Conservation (phyloP, 148 eudicot species). For the Vaccinium myrtillus region DNA sequence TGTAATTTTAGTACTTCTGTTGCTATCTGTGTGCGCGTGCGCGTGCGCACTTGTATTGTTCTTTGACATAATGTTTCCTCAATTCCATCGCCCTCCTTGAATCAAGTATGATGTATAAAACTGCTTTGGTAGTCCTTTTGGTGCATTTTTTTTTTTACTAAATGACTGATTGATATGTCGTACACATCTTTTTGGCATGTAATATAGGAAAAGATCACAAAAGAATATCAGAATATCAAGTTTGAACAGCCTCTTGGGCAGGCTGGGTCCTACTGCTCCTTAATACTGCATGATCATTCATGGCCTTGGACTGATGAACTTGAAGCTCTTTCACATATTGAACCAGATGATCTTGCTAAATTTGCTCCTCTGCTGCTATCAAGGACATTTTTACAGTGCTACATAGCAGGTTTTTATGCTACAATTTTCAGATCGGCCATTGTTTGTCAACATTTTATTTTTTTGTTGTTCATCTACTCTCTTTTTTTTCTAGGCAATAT, state of each 20-base stretch:
- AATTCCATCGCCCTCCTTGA: background rate
- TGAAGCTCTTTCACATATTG: slow-evolving; percentile 64
- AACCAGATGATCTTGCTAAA: slow-evolving; percentile 49
- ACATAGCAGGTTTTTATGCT: slow-evolving; percentile 56
- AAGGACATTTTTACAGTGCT: slow-evolving; percentile 69
- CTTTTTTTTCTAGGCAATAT: slow-evolving; percentile 48
- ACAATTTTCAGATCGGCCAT: background rate
- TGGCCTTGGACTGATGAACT: slow-evolving; percentile 86
- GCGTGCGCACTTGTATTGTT: background rate
- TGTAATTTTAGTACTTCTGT: background rate
- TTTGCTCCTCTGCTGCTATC: slow-evolving; percentile 68
- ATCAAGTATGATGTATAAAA: background rate
- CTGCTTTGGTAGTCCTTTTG: background rate
- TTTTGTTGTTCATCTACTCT: background rate
- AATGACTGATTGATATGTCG: background rate
- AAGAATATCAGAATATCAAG: slow-evolving; percentile 67
- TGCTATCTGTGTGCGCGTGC: background rate
- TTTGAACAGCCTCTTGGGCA: slow-evolving; percentile 89
- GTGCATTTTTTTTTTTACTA: background rate
- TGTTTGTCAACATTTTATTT: background rate
- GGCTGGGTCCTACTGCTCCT: slow-evolving; percentile 68
- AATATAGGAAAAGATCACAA: slow-evolving; percentile 57
- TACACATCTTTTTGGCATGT: background rate
- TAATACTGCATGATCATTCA: slow-evolving; percentile 56
- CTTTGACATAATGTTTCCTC: no score